Percentiles rank a stretch among this genome's conserved stretches.
Conservation (phyloP, 768 basidiomycete genomes). For the Amanita pseudoporphyria region DNA sequence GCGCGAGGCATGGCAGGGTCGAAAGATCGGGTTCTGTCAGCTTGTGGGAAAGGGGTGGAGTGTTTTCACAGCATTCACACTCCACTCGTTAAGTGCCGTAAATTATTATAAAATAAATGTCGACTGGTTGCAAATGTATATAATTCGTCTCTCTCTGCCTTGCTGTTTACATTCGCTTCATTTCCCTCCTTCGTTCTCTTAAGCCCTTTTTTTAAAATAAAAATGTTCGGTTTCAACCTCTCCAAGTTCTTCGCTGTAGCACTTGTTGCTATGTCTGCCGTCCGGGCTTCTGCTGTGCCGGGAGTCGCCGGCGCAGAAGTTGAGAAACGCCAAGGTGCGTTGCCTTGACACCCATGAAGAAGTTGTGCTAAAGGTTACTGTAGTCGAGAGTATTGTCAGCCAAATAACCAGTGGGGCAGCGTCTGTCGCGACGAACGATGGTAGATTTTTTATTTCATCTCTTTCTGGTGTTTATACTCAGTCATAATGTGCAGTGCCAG, state of each 20-base stretch:
- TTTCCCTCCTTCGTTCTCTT: conserved; percentile 10
- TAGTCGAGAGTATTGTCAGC: conserved; percentile 16
- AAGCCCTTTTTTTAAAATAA: not conserved
- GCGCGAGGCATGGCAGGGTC: conserved; percentile 61
- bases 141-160: conserved; percentile 5
- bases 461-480: not conserved
- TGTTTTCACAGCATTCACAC: conserved; percentile 4
- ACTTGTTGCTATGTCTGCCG: conserved; percentile 24
- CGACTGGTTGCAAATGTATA: not conserved
- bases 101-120: no score
- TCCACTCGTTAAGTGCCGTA: no score
- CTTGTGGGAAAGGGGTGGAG: no score
- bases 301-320: conserved; percentile 10
- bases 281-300: conserved; percentile 15
- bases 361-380: not conserved
- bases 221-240: conserved; percentile 32
- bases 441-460: not conserved
- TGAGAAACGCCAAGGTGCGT: conserved; percentile 33
- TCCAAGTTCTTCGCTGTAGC: conserved; percentile 27
- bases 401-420: conserved; percentile 21
- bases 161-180: conserved; percentile 9
- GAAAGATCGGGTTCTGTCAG: not conserved
- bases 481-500: not conserved
- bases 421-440: conserved; percentile 1
- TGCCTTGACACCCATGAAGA: not conserved